Base-by-base conservation (phyloP, 192 early-diverging fungal genomes). In the Mortierella hygrophila region DNA sequence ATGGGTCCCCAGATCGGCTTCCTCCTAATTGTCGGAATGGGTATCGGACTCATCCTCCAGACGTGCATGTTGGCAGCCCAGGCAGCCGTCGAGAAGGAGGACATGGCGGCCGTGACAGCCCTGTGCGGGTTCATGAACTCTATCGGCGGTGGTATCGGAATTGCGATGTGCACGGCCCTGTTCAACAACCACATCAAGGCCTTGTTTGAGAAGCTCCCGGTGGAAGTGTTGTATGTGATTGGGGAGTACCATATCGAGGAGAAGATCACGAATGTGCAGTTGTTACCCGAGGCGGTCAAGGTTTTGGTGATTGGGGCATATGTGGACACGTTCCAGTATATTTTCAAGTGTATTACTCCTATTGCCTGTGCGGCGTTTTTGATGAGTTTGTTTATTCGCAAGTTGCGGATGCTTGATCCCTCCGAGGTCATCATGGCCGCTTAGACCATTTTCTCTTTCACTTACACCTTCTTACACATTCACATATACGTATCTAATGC, bases 21-120 rank as follows among this genome's bases (percentile, higher is more conserved):
- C 72, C 81, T 97, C 75, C 77, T 97, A 32, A 84, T 97, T 76
- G 79, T 93, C 55, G 97, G 96, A 10, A 63, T 93, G 26, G 97
- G 97, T 35, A 90, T 94, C 47, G 97, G 97, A 57, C 89, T 86
- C 44, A 90, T 93, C 73, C 88, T 97, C 72, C 96, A 97, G 89
- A 94, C 93, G 1, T 91, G 93, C 40, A 91, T 96, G 81, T 87
- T 97, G 74, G 94, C 92, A 4, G 91, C 93, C 6, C 97, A 97
- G 78, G 94, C 93, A 0, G 88, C 92, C 2, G 96, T 97, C 2
- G 72, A 88, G 7, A 88, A 90, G 63, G 81, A 83, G 21, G 91
- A 94, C 74, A 93, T 96, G 88, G 96, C 96, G 1, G 88, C 94
- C 8, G 94, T 92, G 60, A 96, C 96, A 16, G 90, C 95, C 9